Percentiles rank a stretch among this genome's conserved stretches.
Evolutionary conservation across 208 protist species (phyloP).

Genomic region (Wallacemonas sp.): DNA sequence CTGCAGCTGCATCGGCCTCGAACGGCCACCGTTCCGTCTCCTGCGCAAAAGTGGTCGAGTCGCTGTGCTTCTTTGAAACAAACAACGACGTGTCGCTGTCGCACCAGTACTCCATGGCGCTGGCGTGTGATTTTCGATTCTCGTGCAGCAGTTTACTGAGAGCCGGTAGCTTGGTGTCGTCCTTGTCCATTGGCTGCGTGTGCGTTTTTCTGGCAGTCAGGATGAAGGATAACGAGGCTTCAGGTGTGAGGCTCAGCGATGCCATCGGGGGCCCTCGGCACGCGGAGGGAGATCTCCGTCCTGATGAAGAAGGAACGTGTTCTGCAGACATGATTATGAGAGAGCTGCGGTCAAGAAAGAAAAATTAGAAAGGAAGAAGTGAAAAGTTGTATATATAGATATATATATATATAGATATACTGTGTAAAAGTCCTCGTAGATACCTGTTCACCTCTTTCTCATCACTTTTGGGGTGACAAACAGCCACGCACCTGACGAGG

Average conservation of each 20-base stretch:
- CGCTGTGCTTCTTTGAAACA: neutral
- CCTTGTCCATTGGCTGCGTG: neutral
- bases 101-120: constrained; percentile 9
- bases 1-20: constrained; percentile 4
- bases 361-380: too few species aligned
- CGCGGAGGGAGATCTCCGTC: too few species aligned
- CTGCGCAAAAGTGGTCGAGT: neutral
- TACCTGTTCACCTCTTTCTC: too few species aligned
- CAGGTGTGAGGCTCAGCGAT: neutral
- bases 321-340: too few species aligned
- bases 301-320: too few species aligned
- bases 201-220: neutral
- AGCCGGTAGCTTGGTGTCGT: neutral
- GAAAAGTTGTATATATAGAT: too few species aligned
- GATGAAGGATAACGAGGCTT: neutral
- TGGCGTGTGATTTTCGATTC: neutral
- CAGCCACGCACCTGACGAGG: too few species aligned
- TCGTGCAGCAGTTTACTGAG: neutral
- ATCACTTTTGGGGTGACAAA: too few species aligned
- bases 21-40: neutral
- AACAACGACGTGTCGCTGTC: neutral
- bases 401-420: too few species aligned
- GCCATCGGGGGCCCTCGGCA: too few species aligned
- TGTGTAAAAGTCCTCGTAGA: too few species aligned
- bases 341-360: too few species aligned